A percentile compares a stretch with the other conserved stretches of the same genome.
These are phyloP conservation scores for Jimgerdemannia flammicorona DNA, from an alignment of 192 early-diverging fungal genomes.

Conservation along the genomic window DNA sequence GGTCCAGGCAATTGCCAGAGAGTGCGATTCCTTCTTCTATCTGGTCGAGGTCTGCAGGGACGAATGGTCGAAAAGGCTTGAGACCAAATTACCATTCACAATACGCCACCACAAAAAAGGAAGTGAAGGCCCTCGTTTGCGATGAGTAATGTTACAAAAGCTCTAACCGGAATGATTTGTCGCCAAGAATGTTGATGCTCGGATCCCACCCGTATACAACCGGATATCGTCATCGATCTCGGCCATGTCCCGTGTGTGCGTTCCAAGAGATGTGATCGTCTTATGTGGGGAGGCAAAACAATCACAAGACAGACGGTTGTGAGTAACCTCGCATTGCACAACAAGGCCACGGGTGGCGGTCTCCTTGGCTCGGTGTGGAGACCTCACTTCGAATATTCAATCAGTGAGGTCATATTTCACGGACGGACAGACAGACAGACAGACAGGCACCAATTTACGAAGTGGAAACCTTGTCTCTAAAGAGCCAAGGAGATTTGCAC, in stretches of 20 bases:
- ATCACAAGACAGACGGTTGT: neutral
- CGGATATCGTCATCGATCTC: conserved; percentile 87
- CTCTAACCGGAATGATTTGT: conserved; percentile 56
- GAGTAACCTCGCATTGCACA: no score
- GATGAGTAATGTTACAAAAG: neutral
- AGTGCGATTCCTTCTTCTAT: conserved; percentile 64
- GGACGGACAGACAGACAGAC: no score
- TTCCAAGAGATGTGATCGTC: conserved; percentile 63
- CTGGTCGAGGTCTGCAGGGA: conserved; percentile 44
- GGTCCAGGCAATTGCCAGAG: conserved; percentile 64
- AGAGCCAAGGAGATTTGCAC: neutral
- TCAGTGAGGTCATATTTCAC: no score
- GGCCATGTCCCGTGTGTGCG: conserved; percentile 60
- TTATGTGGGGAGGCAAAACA: conserved; percentile 14
- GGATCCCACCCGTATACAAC: conserved; percentile 80
- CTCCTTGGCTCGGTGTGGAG: no score
- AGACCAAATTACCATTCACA: neutral
- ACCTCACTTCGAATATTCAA: no score
- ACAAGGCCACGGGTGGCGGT: no score
- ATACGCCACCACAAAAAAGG: no score
- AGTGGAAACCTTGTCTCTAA: neutral
- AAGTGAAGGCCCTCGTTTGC: neutral
- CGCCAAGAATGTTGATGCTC: conserved; percentile 58
- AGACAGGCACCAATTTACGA: no score
- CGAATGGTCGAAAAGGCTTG: neutral